Evolutionary conservation across 73 alveolate species (phyloP).

Genomic region (Breviolum minutum): DNA sequence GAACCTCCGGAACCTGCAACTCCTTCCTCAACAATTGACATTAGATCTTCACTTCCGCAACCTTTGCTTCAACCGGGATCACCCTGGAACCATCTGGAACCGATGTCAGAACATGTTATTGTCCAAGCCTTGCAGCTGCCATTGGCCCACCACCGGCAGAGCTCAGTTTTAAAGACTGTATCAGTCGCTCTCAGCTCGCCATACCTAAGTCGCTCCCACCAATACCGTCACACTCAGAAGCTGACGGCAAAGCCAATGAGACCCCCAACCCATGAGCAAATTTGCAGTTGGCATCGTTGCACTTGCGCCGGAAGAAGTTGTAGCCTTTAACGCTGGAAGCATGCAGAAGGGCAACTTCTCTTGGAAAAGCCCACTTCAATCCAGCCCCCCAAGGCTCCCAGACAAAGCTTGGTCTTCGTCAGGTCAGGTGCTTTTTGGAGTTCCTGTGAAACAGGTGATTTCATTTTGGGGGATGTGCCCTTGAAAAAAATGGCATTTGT

Average conservation of each 20-base stretch:
- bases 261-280: constrained; percentile 87
- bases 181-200: constrained; percentile 87
- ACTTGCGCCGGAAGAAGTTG: constrained; percentile 74
- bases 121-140: constrained; percentile 85
- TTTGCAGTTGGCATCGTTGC: constrained; percentile 87
- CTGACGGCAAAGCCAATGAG: background rate
- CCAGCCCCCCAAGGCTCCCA: background rate
- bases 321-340: background rate
- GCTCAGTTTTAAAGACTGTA: constrained; percentile 79
- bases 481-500: too few relatives aligned
- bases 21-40: background rate
- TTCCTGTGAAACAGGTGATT: background rate
- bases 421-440: constrained; percentile 62
- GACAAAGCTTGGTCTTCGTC: constrained; percentile 80
- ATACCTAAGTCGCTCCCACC: constrained; percentile 37
- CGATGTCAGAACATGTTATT: background rate
- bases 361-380: too few relatives aligned
- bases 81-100: background rate
- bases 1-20: background rate
- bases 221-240: background rate
- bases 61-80: background rate
- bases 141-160: constrained; percentile 91
- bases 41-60: background rate
- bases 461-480: too few relatives aligned
- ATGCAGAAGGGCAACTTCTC: background rate